phyloP scores from a whole-genome alignment of 257 asterid genomes.

The Eustoma russellianum region DNA sequence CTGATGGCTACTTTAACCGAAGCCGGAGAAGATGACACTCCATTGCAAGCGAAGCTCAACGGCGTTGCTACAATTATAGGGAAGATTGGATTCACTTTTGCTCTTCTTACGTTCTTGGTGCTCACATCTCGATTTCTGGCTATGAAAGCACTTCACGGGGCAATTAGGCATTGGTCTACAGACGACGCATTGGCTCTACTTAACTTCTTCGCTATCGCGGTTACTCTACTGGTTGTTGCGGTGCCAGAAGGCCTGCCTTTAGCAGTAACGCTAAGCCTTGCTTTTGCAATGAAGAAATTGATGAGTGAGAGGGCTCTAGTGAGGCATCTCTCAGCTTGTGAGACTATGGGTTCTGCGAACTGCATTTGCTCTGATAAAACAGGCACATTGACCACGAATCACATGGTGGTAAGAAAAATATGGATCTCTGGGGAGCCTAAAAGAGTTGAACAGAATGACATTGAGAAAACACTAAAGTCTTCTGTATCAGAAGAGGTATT shows the following conservation, averaged over 20 bases:
- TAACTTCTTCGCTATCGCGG: conserved; percentile 64
- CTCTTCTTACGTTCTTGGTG: conserved; percentile 53
- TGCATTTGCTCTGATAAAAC: conserved; percentile 81
- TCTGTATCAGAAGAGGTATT: conserved; percentile 26
- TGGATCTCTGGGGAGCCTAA: conserved; percentile 62
- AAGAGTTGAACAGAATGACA: conserved; percentile 22
- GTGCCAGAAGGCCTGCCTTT: conserved; percentile 84
- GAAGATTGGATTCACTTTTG: conserved; percentile 59
- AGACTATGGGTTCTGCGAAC: conserved; percentile 81
- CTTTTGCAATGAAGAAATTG: conserved; percentile 79
- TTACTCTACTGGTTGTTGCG: conserved; percentile 75
- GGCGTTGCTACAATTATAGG: conserved; percentile 78
- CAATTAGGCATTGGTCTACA: conserved; percentile 33
- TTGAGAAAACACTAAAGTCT: conserved; percentile 18
- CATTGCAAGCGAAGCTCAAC: conserved; percentile 70
- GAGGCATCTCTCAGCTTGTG: conserved; percentile 68
- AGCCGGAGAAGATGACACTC: conserved; percentile 76
- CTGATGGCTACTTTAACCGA: conserved; percentile 58
- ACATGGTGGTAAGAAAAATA: conserved; percentile 52
- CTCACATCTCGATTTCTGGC: conserved; percentile 39
- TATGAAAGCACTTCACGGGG: conserved; percentile 32
- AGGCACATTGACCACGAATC: conserved; percentile 75
- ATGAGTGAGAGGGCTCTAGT: conserved; percentile 65
- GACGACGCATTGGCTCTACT: conserved; percentile 37
- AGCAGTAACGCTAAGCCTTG: conserved; percentile 76